Base-by-base conservation (phyloP, 202 grass and related monocot genomes). In the Cymbopogon flexuosus region DNA sequence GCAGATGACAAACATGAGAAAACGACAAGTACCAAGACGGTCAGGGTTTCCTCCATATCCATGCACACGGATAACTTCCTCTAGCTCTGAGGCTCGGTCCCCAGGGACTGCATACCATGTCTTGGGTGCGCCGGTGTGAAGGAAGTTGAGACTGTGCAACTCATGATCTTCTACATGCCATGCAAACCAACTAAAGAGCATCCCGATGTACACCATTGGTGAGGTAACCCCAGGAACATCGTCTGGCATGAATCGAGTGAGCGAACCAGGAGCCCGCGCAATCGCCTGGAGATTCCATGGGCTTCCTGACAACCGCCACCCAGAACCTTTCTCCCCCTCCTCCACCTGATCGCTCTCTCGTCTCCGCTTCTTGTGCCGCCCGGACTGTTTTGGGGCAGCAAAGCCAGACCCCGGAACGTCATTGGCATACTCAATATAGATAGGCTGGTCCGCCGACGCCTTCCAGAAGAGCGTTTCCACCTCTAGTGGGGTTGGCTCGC, bases 161-260 rank as follows among this genome's bases (percentile, higher is more conserved):
- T 99, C 96, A 85, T 99, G 96, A 82, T 99, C 96, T 80, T 99
- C 96, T 0, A 99, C 89, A 13, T 99, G 96, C 96, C 96, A 99
- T 11, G 96, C 96, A 47, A 99, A 99, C 96, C 96, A 99, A 58
- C 90, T 96, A 59, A 95, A 99, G 54, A 96, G 60, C 96, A 99
- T 99, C 39, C 92, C 96, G 65, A 99, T 96, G 80, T 99, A 99
- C 22, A 99, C 85, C 96, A 99, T 99, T 37, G 96, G 96, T n/a
- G 96, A 99, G n/a, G 92, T 96, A 51, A 99, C 96, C 23, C 96
- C 92, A 0, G 90, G 92, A 72, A 99, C 90, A 49, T 99, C 96
- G 13, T 99, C 96, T 0, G 96, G 92, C 96, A 99, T 99, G 83
- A 99, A 99, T 27, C 93, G 85, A 31, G 96, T 99, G 18, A 96